Evolutionary conservation across 768 basidiomycete genomes (phyloP).

Genomic region (Kwoniella dendrophila): DNA sequence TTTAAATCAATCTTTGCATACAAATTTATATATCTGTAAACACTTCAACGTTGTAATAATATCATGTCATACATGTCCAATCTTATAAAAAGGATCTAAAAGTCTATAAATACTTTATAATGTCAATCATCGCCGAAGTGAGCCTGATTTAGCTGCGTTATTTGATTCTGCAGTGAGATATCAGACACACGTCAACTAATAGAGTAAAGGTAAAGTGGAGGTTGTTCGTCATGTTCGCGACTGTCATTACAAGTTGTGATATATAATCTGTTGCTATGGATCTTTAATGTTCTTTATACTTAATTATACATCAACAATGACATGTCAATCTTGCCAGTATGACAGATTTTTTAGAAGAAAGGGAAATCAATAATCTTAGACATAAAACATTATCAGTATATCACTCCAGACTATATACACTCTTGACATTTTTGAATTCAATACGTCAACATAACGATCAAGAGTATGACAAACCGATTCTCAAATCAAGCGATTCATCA

Average conservation of each 20-base stretch:
- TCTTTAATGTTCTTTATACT: background rate
- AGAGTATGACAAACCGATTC: background rate
- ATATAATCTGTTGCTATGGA: background rate
- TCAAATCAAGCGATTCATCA: constrained; percentile 15
- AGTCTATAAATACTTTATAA: background rate
- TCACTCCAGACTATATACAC: constrained; percentile 36
- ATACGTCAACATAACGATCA: constrained; percentile 6
- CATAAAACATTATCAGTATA: constrained; percentile 54
- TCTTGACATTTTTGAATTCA: constrained; percentile 27
- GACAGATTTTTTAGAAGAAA: background rate
- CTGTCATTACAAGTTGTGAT: background rate
- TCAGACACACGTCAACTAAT: background rate
- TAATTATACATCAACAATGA: background rate
- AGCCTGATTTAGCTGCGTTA: background rate
- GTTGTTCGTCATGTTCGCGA: background rate
- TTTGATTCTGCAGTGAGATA: background rate
- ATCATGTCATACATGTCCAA: background rate
- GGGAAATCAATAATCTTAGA: background rate
- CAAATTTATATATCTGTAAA: background rate
- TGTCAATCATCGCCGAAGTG: background rate
- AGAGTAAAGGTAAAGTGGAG: no score
- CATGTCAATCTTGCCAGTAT: background rate
- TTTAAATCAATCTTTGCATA: background rate
- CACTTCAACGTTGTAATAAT: constrained; percentile 2
- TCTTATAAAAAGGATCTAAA: background rate